Evolutionary conservation across 345 rosid species (phyloP).

Genomic region (Hibiscus tridactylites): DNA sequence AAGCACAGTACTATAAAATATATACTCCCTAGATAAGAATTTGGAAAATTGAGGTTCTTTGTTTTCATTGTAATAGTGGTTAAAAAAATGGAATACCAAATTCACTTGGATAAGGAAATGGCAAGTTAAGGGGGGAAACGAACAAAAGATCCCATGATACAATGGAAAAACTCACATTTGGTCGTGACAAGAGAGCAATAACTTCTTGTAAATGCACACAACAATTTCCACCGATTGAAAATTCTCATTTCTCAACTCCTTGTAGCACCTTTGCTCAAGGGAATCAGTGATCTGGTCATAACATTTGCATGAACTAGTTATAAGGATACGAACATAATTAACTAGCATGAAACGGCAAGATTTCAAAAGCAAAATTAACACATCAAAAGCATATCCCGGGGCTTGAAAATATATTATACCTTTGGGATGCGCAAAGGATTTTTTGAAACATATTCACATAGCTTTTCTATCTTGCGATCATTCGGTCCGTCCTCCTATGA

Average conservation of each 20-base stretch:
- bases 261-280: conserved; percentile 97
- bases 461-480: conserved; percentile 83
- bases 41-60: neutral
- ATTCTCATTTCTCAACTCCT: conserved; percentile 88
- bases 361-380: neutral
- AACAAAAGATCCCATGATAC: neutral
- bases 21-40: neutral
- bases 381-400: neutral
- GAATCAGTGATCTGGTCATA: conserved; percentile 62
- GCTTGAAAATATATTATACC: conserved; percentile 37
- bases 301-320: conserved; percentile 12
- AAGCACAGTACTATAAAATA: neutral
- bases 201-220: conserved; percentile 80
- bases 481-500: conserved; percentile 80
- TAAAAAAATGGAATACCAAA: neutral
- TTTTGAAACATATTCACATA: conserved; percentile 91
- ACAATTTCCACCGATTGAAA: conserved; percentile 68
- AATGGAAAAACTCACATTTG: conserved; percentile 66
- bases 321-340: neutral
- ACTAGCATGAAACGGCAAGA: neutral
- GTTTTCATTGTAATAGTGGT: neutral
- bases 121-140: neutral
- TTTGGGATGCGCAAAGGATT: conserved; percentile 90
- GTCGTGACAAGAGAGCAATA: conserved; percentile 74
- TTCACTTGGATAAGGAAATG: neutral